These are phyloP conservation scores for Endoconidiophora laricicola DNA, from an alignment of 2,329 filamentous ascomycete genomes.

Conservation along the genomic window DNA sequence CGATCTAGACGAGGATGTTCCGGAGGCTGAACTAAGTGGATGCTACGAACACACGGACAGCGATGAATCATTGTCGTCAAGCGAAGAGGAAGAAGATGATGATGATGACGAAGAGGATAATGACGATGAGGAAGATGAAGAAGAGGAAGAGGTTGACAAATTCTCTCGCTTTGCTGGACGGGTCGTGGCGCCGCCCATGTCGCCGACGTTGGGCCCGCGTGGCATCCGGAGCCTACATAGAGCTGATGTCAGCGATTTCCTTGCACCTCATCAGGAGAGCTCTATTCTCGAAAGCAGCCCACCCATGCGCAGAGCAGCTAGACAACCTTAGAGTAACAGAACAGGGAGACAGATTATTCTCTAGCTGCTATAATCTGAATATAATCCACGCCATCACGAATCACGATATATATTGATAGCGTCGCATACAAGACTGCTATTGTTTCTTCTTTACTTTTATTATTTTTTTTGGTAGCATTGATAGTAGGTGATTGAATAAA, in stretches of 20 bases:
- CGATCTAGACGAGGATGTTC: slow-evolving; percentile 57
- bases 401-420: neutral
- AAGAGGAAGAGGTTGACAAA: slow-evolving; percentile 4
- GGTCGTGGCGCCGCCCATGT: slow-evolving; percentile 20
- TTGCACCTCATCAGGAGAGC: slow-evolving; percentile 40
- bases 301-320: slow-evolving; percentile 8
- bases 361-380: too few species aligned
- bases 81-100: slow-evolving; percentile 25
- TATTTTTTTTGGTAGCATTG: too few species aligned
- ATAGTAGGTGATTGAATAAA: neutral
- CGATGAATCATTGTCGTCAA: slow-evolving; percentile 44
- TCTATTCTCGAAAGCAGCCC: slow-evolving; percentile 40
- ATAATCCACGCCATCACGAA: too few species aligned
- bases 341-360: neutral
- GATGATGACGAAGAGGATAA: slow-evolving; percentile 50
- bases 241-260: slow-evolving; percentile 35
- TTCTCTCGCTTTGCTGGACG: slow-evolving; percentile 9
- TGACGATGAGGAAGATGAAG: slow-evolving; percentile 37
- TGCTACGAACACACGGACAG: slow-evolving; percentile 68
- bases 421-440: neutral
- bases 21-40: slow-evolving; percentile 39
- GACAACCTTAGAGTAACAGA: neutral
- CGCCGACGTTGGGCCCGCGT: slow-evolving; percentile 22
- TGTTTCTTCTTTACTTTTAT: too few species aligned
- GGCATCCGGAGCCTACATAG: slow-evolving; percentile 24